Evolutionary conservation across 2,329 filamentous ascomycete species (phyloP).

Genomic region (Hypoxylon sp.): DNA sequence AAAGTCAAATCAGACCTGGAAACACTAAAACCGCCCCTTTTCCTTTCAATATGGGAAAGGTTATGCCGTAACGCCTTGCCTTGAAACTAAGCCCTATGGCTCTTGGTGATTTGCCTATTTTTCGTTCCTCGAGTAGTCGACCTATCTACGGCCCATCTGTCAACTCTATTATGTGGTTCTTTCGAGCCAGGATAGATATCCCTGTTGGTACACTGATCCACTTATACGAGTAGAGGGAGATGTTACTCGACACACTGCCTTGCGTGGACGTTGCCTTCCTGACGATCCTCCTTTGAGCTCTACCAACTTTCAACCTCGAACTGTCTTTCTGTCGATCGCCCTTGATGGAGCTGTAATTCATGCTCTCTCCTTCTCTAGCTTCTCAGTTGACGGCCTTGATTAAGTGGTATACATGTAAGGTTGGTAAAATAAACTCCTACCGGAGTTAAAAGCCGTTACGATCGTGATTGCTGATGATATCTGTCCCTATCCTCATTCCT

Average conservation of each 20-base stretch:
- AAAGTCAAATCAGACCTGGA: slow-evolving; percentile 12
- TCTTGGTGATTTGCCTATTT: slow-evolving; percentile 3
- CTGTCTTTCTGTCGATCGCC: neutral
- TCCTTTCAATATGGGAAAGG: slow-evolving; percentile 1
- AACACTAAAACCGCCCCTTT: slow-evolving; percentile 4
- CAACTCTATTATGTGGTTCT: neutral
- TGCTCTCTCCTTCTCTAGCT: neutral
- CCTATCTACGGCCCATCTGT: neutral
- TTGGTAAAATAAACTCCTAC: neutral
- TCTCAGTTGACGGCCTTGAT: neutral
- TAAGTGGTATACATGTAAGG: neutral
- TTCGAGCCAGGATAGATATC: neutral
- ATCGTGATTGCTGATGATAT: neutral
- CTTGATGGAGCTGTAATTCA: neutral
- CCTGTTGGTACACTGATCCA: neutral
- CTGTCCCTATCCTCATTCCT: neutral
- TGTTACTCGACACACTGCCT: neutral
- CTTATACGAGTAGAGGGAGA: neutral
- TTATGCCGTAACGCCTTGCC: slow-evolving; percentile 28
- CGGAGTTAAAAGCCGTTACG: neutral
- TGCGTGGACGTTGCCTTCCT: neutral
- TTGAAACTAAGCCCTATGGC: slow-evolving; percentile 9
- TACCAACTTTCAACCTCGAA: neutral
- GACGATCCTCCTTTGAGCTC: neutral
- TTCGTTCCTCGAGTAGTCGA: slow-evolving; percentile 5